Evolutionary conservation across 768 basidiomycete species (phyloP).

Genomic region (Cubamyces lactineus): DNA sequence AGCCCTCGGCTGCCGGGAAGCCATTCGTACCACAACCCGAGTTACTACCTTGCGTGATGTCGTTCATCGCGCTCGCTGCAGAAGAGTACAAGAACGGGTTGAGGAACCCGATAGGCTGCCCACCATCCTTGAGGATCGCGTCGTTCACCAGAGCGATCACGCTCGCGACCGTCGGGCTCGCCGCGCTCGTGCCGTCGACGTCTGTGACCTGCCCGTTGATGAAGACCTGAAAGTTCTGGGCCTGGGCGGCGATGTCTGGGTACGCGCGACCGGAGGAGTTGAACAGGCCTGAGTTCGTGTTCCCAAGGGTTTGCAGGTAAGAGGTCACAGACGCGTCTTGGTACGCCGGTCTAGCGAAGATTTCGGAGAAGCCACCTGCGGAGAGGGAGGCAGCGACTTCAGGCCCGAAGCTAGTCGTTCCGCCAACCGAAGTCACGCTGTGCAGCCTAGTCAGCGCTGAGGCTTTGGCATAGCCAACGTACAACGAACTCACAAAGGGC

Average conservation of each 20-base stretch:
- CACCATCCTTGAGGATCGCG: constrained; percentile 29
- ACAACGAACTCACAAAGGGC: constrained; percentile 26
- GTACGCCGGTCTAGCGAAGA: constrained; percentile 39
- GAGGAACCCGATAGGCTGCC: constrained; percentile 33
- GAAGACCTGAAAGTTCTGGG: constrained; percentile 42
- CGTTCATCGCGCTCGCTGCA: constrained; percentile 29
- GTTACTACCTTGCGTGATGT: constrained; percentile 33
- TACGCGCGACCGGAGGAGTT: constrained; percentile 44
- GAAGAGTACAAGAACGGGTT: constrained; percentile 34
- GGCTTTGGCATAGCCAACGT: too few relatives aligned
- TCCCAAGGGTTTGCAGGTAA: constrained; percentile 41
- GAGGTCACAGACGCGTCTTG: constrained; percentile 42
- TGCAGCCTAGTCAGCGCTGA: too few relatives aligned
- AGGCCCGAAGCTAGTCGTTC: constrained; percentile 33
- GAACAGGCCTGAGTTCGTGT: constrained; percentile 36
- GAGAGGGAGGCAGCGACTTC: constrained; percentile 40
- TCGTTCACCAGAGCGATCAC: constrained; percentile 37
- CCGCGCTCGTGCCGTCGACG: constrained; percentile 34
- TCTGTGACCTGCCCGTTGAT: constrained; percentile 22
- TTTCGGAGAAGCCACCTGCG: constrained; percentile 42
- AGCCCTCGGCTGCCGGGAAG: constrained; percentile 30
- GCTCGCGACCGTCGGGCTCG: constrained; percentile 32
- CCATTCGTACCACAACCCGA: constrained; percentile 34
- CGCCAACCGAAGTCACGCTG: constrained; percentile 39
- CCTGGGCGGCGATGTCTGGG: constrained; percentile 51